Percentiles rank a stretch among this genome's conserved stretches.
phyloP scores from a whole-genome alignment of 306 rosid species.

The Dryas octopetala region DNA sequence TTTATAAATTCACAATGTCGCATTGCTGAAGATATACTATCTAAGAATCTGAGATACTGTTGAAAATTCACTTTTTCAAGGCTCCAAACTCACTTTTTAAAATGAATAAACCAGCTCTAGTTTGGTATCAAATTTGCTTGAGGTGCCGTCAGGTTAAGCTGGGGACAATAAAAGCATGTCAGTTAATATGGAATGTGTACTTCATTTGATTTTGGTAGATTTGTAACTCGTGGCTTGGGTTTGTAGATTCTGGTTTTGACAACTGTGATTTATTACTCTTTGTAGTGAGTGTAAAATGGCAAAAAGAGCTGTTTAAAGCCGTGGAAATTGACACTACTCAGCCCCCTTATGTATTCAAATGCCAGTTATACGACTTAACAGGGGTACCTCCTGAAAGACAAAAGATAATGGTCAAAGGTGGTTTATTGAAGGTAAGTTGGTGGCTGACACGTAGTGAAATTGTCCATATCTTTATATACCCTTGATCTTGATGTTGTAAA shows the following conservation, averaged over 20 bases:
- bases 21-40: neutral
- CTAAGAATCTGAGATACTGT: neutral
- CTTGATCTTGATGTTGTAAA: slow-evolving; percentile 12
- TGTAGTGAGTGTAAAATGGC: slow-evolving; percentile 92
- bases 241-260: slow-evolving; percentile 12
- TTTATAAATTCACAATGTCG: neutral
- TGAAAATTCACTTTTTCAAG: neutral
- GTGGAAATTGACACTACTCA: slow-evolving; percentile 89
- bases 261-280: slow-evolving; percentile 9
- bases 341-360: slow-evolving; percentile 87
- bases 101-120: neutral
- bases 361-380: slow-evolving; percentile 87
- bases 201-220: neutral
- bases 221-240: neutral
- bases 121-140: neutral
- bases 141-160: neutral
- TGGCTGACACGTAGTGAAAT: slow-evolving; percentile 6
- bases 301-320: slow-evolving; percentile 69
- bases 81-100: neutral
- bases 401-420: slow-evolving; percentile 99
- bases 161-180: neutral
- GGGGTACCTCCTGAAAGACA: slow-evolving; percentile 99
- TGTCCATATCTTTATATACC: neutral
- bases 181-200: neutral
- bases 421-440: slow-evolving; percentile 74